Base-by-base conservation (phyloP, 2,329 filamentous ascomycete species). In the Aspergillus versicolor region DNA sequence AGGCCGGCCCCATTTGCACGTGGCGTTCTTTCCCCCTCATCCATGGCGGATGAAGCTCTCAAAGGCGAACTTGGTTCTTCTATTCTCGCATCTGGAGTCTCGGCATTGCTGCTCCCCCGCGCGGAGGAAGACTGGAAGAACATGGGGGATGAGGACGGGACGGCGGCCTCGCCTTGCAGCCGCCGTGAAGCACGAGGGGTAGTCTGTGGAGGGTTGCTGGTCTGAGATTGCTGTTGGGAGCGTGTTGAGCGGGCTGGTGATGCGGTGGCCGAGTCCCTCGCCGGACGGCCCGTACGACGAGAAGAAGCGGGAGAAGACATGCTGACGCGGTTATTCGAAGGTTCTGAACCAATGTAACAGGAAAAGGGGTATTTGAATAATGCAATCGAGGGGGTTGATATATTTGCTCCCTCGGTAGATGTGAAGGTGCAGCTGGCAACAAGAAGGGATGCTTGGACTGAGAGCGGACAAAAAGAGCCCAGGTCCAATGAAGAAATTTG, bases 131-230 rank as follows among this genome's bases (percentile, higher is more conserved):
- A 87, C 60, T 81, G 85, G 74, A 87, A 95, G 74, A 90, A 90
- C 62, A 96, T 81, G 41, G 92, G 92, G 57, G 92, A 96, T 4
- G 91, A 94, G 5, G 85, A 84, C 60, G 87, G 79, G 37, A 79
- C 70, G 53, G 72, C 69, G 37, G 63, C 64, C 45, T 74, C 71
- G 21, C 69, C 73, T 52, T 73, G 66, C 63, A 78, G 68, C 30
- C 78, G 68, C 59, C 77, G 68, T 43, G 76, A 71, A 44, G 76
- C 73, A 54, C 77, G 75, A 27, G 82, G 81, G 2, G 81, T 83
- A 50, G 73, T 62, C 55, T 75, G 71, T 44, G 69, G 63, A 47
- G 70, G 70, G 67, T 75, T 73, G 66, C 70, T 71, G 37, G 66
- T 59, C 19, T 60, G 66, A 13, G 65, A 64, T 56, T 72, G 66